Percentiles rank a stretch among this genome's conserved stretches.
These are phyloP conservation scores for Obba rivulosa DNA, from an alignment of 768 basidiomycete species.

Conservation along the genomic window DNA sequence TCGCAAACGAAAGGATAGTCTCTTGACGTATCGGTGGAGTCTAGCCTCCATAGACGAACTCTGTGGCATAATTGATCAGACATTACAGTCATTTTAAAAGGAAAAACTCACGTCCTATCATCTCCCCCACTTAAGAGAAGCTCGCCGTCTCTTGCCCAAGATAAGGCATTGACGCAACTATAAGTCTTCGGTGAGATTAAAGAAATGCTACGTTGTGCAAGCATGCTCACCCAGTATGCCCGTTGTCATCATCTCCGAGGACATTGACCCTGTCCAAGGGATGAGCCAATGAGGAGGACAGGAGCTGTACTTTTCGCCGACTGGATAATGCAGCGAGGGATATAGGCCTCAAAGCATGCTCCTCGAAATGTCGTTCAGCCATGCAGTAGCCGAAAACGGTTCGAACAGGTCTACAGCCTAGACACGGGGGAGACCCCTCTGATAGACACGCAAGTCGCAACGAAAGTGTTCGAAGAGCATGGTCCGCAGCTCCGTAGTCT, in stretches of 20 bases:
- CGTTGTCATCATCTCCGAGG: conserved; percentile 49
- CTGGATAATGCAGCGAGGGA: conserved; percentile 1
- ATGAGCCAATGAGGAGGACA: conserved; percentile 14
- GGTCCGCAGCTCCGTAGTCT: no score
- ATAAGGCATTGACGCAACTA: conserved; percentile 75
- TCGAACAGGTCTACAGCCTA: not conserved
- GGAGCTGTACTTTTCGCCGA: conserved; percentile 10
- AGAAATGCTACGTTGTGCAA: not conserved
- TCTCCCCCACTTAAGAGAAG: conserved; percentile 68
- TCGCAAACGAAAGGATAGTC: conserved; percentile 64
- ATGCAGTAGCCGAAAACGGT: not conserved
- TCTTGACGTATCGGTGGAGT: conserved; percentile 34
- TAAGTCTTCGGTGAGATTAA: not conserved
- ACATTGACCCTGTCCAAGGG: conserved; percentile 65
- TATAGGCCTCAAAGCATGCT: not conserved
- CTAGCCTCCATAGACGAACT: conserved; percentile 76
- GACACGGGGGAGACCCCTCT: no score
- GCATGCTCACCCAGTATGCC: conserved; percentile 62
- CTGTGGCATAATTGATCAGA: conserved; percentile 26
- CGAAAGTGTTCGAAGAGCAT: no score
- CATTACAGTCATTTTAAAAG: not conserved
- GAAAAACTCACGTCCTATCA: conserved; percentile 59
- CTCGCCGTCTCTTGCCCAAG: conserved; percentile 65
- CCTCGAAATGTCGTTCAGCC: not conserved
- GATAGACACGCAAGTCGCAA: no score